Conservation (phyloP, 257 asterid genomes). For the Solanum pinnatisectum region DNA sequence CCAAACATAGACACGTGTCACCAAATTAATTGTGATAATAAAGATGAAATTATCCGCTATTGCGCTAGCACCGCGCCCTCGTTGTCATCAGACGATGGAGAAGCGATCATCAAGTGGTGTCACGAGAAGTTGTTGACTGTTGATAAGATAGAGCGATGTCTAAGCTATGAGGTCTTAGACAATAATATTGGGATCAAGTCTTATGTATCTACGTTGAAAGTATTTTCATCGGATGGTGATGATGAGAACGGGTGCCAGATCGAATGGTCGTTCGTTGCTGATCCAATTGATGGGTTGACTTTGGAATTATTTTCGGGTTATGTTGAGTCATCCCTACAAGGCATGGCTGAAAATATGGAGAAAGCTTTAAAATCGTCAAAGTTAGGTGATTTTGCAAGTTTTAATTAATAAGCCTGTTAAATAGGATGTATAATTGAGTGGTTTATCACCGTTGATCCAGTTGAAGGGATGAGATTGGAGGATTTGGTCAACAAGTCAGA, state of each 20-base stretch:
- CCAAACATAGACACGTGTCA: constrained; percentile 49
- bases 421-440: constrained; percentile 34
- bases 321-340: constrained; percentile 26
- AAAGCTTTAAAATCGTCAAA: constrained; percentile 11
- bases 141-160: constrained; percentile 21
- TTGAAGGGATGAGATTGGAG: constrained; percentile 40
- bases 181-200: constrained; percentile 50
- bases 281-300: constrained; percentile 49
- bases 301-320: constrained; percentile 20
- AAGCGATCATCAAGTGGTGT: constrained; percentile 32
- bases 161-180: constrained; percentile 41
- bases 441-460: constrained; percentile 54
- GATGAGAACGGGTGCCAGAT: constrained; percentile 38
- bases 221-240: constrained; percentile 12
- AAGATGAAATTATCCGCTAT: constrained; percentile 39
- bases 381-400: background rate
- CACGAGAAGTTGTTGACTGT: constrained; percentile 37
- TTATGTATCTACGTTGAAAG: constrained; percentile 32
- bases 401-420: background rate
- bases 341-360: constrained; percentile 43
- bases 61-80: constrained; percentile 29
- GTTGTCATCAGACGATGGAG: constrained; percentile 4
- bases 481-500: constrained; percentile 35
- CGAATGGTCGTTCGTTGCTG: constrained; percentile 60
- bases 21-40: constrained; percentile 22